Base-by-base conservation (phyloP, 768 basidiomycete genomes). In the Calocera viscosa region DNA sequence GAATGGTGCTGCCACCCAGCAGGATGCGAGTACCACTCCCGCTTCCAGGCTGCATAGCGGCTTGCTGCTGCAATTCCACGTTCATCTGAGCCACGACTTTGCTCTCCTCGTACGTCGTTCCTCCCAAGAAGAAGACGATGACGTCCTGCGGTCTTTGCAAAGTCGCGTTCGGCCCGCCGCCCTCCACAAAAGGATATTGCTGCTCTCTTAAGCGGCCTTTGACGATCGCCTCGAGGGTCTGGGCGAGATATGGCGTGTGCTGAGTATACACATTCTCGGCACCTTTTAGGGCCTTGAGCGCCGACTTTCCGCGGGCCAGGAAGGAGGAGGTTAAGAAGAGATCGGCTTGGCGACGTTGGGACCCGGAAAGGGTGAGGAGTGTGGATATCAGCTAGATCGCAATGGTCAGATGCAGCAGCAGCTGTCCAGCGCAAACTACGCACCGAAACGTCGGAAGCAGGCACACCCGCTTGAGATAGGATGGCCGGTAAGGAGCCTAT, bases 251-350 rank as follows among this genome's bases (percentile, higher is more conserved):
- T 7, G 96, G 96, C 17, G 86, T 87, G 72, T 98, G 96, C 71
- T 98, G 96, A 66, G 93, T 99, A 75, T 97, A 99, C 17, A 98
- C 94, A 72, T 99, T 99, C 77, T 99, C 96, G 2, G 98, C 95
- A 1, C 96, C 96, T 91, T 96, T 96, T 60, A 99, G 79, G 5
- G 96, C 96, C 74, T 97, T 97, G 72, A 99, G 75, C 0, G 94
- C 96, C 33, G 91, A 94, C 66, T 93, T 87, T 1, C 96, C 96
- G 73, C 94, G 89, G 1, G 92, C 91, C 69, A 99, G 85, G 63
- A 99, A 79, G 16, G 94, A 93, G 76, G 96, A 95, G 43, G 90
- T 96, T 49, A 91, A 92, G 75, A 97, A 98, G 30, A 99, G 79
- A 75, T 98, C 96, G 72, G 97, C 95, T 78, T 99, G 95, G 32